Percentiles rank a stretch among this genome's conserved stretches.
Conservation (phyloP, 768 basidiomycete species). For the Pleurotus citrinopileatus region DNA sequence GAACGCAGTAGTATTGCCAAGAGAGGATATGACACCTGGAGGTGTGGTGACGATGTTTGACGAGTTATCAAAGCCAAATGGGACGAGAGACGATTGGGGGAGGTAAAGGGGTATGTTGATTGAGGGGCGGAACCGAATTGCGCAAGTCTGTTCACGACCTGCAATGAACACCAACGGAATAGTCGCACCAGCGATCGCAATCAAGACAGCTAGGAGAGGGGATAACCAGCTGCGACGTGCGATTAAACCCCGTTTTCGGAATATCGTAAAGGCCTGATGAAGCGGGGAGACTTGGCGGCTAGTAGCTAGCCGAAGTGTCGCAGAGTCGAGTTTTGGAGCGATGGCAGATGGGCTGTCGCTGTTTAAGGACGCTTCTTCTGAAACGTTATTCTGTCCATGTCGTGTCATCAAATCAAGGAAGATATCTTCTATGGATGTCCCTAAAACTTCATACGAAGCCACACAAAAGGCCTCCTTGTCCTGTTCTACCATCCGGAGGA, state of each 20-base stretch:
- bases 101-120: constrained; percentile 50
- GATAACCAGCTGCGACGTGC: constrained; percentile 68
- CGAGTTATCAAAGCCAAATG: constrained; percentile 17
- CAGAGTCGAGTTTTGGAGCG: constrained; percentile 16
- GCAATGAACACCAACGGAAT: constrained; percentile 67
- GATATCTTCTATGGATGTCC: constrained; percentile 79
- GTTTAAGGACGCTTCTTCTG: constrained; percentile 13
- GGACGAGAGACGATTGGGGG: constrained; percentile 40
- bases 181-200: constrained; percentile 61
- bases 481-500: constrained; percentile 53
- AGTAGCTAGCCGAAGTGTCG: constrained; percentile 39
- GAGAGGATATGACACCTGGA: constrained; percentile 42
- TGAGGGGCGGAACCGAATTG: constrained; percentile 31
- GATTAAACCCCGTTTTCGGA: constrained; percentile 67
- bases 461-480: constrained; percentile 37
- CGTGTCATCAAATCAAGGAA: constrained; percentile 70
- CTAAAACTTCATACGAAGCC: constrained; percentile 60
- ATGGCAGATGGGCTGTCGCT: constrained; percentile 14
- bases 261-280: constrained; percentile 68
- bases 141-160: constrained; percentile 50
- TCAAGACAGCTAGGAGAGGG: constrained; percentile 47
- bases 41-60: constrained; percentile 50
- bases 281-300: constrained; percentile 56
- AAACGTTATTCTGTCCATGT: constrained; percentile 22
- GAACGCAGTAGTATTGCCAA: constrained; percentile 38